These are phyloP conservation scores for Leptographium galeiforme DNA, from an alignment of 2,329 filamentous ascomycete species.

Conservation along the genomic window DNA sequence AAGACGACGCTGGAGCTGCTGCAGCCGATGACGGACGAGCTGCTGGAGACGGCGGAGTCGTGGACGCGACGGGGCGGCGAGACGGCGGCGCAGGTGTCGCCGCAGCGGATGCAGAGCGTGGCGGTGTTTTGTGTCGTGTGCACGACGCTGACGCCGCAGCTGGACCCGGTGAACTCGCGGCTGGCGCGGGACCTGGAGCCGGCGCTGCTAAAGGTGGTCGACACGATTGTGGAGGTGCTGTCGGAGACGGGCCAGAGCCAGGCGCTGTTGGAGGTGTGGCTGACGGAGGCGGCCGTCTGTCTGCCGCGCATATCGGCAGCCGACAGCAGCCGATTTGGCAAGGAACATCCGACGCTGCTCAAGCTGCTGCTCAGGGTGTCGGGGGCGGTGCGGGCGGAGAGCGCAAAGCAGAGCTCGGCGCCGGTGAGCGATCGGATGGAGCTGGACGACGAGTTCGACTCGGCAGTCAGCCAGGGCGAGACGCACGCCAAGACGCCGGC, in stretches of 20 bases:
- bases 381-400: slow-evolving; percentile 18
- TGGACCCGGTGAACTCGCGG: slow-evolving; percentile 31
- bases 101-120: slow-evolving; percentile 38
- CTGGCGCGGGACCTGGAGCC: slow-evolving; percentile 36
- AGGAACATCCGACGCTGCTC: slow-evolving; percentile 27
- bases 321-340: slow-evolving; percentile 24
- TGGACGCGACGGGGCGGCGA: slow-evolving; percentile 32
- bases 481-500: slow-evolving; percentile 21
- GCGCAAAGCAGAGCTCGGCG: slow-evolving; percentile 18
- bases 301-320: slow-evolving; percentile 29
- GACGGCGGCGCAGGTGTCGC: slow-evolving; percentile 33
- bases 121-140: slow-evolving; percentile 33
- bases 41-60: slow-evolving; percentile 30
- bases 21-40: slow-evolving; percentile 36
- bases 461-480: slow-evolving; percentile 38
- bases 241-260: slow-evolving; percentile 31
- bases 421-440: slow-evolving; percentile 46
- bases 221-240: slow-evolving; percentile 26
- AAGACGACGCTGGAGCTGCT: slow-evolving; percentile 41
- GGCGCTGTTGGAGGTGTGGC: slow-evolving; percentile 30
- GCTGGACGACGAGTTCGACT: slow-evolving; percentile 50
- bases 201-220: slow-evolving; percentile 25
- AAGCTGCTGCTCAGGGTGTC: slow-evolving; percentile 28
- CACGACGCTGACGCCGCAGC: slow-evolving; percentile 31
- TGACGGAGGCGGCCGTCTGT: slow-evolving; percentile 29